phyloP scores from a whole-genome alignment of 179 eudicot species.

The Amaranthus tricolor region DNA sequence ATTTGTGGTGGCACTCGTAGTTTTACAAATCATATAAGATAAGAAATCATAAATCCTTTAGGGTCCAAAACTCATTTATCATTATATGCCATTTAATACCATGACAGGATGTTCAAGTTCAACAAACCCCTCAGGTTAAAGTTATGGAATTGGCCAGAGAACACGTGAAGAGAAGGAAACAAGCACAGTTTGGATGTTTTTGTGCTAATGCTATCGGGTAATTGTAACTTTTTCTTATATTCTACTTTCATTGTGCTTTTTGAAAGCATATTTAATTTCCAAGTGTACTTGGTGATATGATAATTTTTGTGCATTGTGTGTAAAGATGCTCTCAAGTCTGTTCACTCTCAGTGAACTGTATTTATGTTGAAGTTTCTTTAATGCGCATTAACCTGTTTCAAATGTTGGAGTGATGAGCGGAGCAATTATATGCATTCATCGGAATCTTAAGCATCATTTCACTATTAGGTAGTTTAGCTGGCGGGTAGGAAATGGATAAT shows the following conservation, averaged over 20 bases:
- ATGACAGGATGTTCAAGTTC: too few species aligned
- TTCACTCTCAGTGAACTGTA: slow-evolving; percentile 3
- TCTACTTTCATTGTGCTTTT: background rate
- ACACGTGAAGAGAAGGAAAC: too few species aligned
- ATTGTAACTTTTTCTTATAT: too few species aligned
- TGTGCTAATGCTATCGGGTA: background rate
- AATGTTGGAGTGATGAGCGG: slow-evolving; percentile 99
- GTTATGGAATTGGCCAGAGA: too few species aligned
- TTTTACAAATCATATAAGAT: too few species aligned
- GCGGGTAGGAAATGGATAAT: slow-evolving; percentile 94
- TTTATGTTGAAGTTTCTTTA: background rate
- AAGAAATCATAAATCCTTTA: too few species aligned
- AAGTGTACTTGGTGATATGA: too few species aligned
- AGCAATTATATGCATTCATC: slow-evolving; percentile 77
- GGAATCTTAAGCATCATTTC: slow-evolving; percentile 77
- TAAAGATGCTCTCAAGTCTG: background rate
- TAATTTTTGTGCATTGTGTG: background rate
- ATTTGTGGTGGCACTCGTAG: too few species aligned
- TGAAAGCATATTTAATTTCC: background rate
- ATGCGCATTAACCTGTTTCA: slow-evolving; percentile 19
- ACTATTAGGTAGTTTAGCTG: slow-evolving; percentile 72
- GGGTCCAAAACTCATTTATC: too few species aligned
- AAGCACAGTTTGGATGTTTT: background rate
- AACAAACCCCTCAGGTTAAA: too few species aligned
- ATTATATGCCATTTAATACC: too few species aligned